phyloP scores from a whole-genome alignment of 768 basidiomycete genomes.

The Boletus reticulatus region DNA sequence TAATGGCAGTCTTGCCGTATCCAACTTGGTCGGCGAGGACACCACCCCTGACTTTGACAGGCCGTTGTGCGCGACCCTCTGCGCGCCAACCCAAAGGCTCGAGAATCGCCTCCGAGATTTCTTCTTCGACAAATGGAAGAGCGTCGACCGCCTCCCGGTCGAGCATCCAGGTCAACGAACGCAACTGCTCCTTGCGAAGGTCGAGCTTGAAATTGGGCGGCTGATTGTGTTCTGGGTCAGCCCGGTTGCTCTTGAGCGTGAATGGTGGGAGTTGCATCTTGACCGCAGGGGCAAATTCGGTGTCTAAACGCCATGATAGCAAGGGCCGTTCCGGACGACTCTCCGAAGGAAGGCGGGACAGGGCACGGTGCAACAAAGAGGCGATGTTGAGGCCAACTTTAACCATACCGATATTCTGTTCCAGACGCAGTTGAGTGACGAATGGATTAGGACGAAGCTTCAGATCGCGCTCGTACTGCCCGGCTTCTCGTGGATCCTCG shows the following conservation, averaged over 20 bases:
- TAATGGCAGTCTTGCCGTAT: conserved; percentile 96
- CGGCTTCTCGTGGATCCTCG: conserved; percentile 85
- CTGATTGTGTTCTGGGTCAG: conserved; percentile 66
- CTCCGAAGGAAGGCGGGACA: conserved; percentile 69
- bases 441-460: conserved; percentile 87
- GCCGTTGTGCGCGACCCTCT: conserved; percentile 84
- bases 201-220: conserved; percentile 74
- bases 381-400: conserved; percentile 87
- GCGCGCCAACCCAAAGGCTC: conserved; percentile 90
- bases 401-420: conserved; percentile 63
- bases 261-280: conserved; percentile 63
- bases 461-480: conserved; percentile 82
- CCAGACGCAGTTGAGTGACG: conserved; percentile 76
- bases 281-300: conserved; percentile 68
- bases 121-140: conserved; percentile 85
- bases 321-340: conserved; percentile 44
- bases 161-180: conserved; percentile 93
- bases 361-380: conserved; percentile 83
- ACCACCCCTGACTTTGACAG: conserved; percentile 76
- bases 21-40: conserved; percentile 96
- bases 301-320: conserved; percentile 80
- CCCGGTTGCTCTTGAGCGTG: conserved; percentile 69
- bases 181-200: conserved; percentile 82
- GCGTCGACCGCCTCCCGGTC: conserved; percentile 64
- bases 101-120: conserved; percentile 87